Evolutionary conservation across 768 basidiomycete genomes (phyloP), one percentile per base, ranked within the genome.

Genomic region (Pulveroboletus sp.): DNA sequence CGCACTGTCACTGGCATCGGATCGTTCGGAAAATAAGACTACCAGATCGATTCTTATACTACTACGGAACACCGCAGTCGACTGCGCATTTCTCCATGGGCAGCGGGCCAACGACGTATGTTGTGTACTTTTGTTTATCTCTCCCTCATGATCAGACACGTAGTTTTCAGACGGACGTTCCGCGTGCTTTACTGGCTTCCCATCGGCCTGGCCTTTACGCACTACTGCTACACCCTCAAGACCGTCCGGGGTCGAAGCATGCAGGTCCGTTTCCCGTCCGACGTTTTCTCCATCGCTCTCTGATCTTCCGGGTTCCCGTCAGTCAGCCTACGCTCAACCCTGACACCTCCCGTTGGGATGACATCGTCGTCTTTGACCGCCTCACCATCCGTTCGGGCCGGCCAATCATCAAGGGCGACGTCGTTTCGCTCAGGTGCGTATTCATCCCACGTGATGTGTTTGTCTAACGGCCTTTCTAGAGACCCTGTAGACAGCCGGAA

Each of bases 301-400:
- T 38, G n/a, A n/a, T n/a, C n/a, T n/a, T n/a, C n/a, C n/a, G n/a
- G n/a, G n/a, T n/a, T 38, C 42, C 47, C 70, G 68, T 61, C 71
- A 83, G 81, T 76, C 63, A 76, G 75, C 76, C 87, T 26, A 86
- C 84, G 27, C 73, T 89, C 48, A 89, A 89, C 61, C 87, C 87
- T 29, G 80, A 88, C 61, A 73, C 75, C 5, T 88, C 85, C 2
- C 10, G 47, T 8, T 80, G 72, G 74, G 73, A 74, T 53, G 87
- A 89, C 59, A 63, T 85, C 30, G 83, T 74, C 14, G 53, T 88
- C 17, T 88, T 87, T 58, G 78, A 84, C 64, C 76, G 79, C 6
- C 62, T 72, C 54, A 71, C 74, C 1, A 58, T 78, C 5, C 67
- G 67, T 36, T 52, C 60, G 1, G 62, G 70, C 5, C 46, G 54